Evolutionary conservation across 257 asterid species (phyloP), one percentile per base, ranked within the genome.

Genomic region (Mentha longifolia): DNA sequence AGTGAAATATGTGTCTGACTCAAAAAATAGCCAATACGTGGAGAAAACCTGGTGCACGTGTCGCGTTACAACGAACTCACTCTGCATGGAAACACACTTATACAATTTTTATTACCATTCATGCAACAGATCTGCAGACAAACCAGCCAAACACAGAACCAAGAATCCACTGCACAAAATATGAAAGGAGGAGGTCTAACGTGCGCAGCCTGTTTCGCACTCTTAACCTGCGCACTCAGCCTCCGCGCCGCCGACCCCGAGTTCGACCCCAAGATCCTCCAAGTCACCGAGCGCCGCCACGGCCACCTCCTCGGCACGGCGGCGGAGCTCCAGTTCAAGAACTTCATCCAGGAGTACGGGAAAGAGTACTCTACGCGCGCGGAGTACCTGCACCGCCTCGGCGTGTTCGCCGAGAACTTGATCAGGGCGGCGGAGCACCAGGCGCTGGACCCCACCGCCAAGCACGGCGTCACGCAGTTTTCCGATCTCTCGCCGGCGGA

Each of bases 381-480:
- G 73, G 98, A 92, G 86, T 92, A 92, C 80, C 74, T 92, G 70
- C 92, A 85, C 85, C 96, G 98, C 61, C 86, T 92, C 43, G 97
- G 93, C 6, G 60, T 88, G 31, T 92, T 92, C 76, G 88, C 96
- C 52, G 74, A 66, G 75, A 92, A 92, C 77, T 75, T 92, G 10
- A 9, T 90, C 16, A 85, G 79, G 80, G 98, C 95, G 3, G 95
- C 85, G 4, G 97, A 92, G 80, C 97, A 92, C 76, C 98, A 90
- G 82, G 92, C 86, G 1, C 42, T 92, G 89, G 98, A 92, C 73
- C 98, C 96, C 71, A 76, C 93, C 30, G 98, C 98, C 52, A 73
- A 84, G 76, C 98, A 92, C 14, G 98, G 98, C 0, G 89, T 92
- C 0, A 92, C 94, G 4, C 87, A 82, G 83, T 92, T 92, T 15